These are phyloP conservation scores for Nigrospora osmanthi DNA, from an alignment of 2,329 filamentous ascomycete species.

Conservation along the genomic window DNA sequence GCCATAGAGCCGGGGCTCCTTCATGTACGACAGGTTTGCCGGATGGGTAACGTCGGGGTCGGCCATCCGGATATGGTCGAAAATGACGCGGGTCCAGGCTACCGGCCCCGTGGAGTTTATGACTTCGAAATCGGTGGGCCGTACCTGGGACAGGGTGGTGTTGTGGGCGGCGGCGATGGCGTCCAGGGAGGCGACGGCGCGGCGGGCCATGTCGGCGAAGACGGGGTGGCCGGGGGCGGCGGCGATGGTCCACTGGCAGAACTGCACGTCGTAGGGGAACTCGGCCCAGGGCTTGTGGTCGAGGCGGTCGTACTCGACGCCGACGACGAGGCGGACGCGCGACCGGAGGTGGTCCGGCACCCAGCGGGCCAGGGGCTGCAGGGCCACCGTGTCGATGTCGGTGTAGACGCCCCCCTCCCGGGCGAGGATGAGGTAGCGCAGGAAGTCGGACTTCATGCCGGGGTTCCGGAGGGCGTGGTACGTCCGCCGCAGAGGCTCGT, in stretches of 20 bases:
- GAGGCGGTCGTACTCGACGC: constrained; percentile 3
- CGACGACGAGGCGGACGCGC: neutral
- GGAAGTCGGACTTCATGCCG: neutral
- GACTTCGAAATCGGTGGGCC: constrained; percentile 1
- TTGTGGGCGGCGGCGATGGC: neutral
- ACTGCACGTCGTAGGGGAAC: constrained; percentile 4
- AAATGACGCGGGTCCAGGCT: constrained; percentile 7
- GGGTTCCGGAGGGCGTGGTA: neutral
- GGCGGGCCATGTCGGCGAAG: constrained; percentile 1
- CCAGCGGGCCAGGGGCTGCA: neutral
- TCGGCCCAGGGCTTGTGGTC: neutral
- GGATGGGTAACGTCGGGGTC: neutral
- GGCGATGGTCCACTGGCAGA: constrained; percentile 7
- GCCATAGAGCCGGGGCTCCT: neutral
- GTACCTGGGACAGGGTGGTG: neutral
- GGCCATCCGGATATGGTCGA: neutral
- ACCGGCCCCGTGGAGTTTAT: constrained; percentile 6
- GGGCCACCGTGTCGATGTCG: constrained; percentile 3
- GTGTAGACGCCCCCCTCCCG: constrained; percentile 4
- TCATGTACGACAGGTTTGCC: neutral
- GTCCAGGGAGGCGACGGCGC: neutral
- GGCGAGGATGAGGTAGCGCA: constrained; percentile 5
- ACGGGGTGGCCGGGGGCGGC: constrained; percentile 4
- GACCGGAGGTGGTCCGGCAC: neutral
- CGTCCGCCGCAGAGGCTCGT: neutral